These are phyloP conservation scores for Amanita subjunquillea DNA, from an alignment of 768 basidiomycete genomes.

Conservation along the genomic window DNA sequence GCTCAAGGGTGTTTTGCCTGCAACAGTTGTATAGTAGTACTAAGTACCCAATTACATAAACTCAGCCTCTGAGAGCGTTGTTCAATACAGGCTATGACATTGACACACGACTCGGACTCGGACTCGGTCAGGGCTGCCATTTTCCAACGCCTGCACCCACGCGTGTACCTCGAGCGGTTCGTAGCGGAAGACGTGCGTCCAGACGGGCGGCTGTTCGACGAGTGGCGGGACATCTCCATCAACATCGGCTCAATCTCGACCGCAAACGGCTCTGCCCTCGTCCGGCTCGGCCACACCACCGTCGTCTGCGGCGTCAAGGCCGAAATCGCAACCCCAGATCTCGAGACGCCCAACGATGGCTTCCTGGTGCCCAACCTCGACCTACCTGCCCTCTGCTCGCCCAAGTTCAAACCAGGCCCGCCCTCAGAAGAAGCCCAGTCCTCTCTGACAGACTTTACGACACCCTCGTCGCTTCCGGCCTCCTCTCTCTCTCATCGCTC, in stretches of 20 bases:
- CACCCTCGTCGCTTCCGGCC: constrained; percentile 58
- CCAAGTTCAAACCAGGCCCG: constrained; percentile 91
- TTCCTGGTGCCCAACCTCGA: constrained; percentile 94
- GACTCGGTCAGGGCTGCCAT: constrained; percentile 40
- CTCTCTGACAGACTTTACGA: constrained; percentile 78
- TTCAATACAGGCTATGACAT: constrained; percentile 3
- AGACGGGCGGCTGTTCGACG: constrained; percentile 64
- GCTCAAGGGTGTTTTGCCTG: constrained; percentile 44
- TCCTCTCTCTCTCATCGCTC: constrained; percentile 57
- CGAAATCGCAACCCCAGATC: constrained; percentile 85
- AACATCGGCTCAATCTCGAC: constrained; percentile 91
- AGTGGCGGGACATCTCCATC: constrained; percentile 67
- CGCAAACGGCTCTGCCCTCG: constrained; percentile 86
- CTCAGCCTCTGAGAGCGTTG: too few relatives aligned
- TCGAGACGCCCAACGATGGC: constrained; percentile 64
- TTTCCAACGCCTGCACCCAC: constrained; percentile 86
- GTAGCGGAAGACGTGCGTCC: constrained; percentile 69
- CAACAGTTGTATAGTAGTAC: not conserved
- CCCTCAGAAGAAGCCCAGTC: constrained; percentile 92
- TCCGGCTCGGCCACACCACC: constrained; percentile 87
- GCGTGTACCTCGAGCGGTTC: constrained; percentile 80
- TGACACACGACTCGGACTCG: constrained; percentile 19
- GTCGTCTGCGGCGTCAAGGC: constrained; percentile 95
- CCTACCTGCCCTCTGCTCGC: constrained; percentile 86
- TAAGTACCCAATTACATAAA: too few relatives aligned